Evolutionary conservation across 805 yeast species (phyloP), one percentile per base, ranked within the genome.

Genomic region (Saccharomyces jurei): DNA sequence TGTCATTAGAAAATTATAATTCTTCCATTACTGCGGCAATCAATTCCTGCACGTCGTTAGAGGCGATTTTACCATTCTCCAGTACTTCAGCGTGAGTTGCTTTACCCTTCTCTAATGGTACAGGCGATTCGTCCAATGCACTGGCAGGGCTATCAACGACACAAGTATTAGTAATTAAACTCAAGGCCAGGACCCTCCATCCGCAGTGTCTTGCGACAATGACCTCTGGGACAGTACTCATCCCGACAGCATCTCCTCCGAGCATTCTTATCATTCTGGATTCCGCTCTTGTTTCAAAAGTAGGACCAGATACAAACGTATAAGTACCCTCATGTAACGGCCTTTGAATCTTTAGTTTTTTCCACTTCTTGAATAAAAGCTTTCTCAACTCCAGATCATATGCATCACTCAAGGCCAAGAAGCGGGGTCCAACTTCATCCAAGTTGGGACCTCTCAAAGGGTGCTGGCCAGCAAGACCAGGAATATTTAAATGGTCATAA

Each of bases 171-270:
- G 98, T 92, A 61, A 92, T 85, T 57, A 94, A 76, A 59, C 94
- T 86, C 46, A 92, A 69, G 0, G 97, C 98, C 58, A 92, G 73
- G 4, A 90, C 96, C 59, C 75, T 78, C 73, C 94, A 71, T 0
- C 91, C 96, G 56, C 84, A 79, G 69, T 94, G 98, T 68, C 96
- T 83, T 1, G 97, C 98, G 21, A 89, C 86, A 57, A 89, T 82
- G 1, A 89, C 96, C 71, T 92, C 99, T 0, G 99, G 97, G 32
- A 92, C 97, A 0, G 98, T 94, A 54, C 96, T 87, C 99, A 92
- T 92, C 3, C 98, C 98, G 1, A 91, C 98, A 0, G 94, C 87
- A 70, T 92, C 98, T 51, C 89, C 97, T 9, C 98, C 98, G 29
- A 86, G 59, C 5, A 73, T 61, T 56, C 82, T 70, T 49, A 92